Evolutionary conservation across 441 rosid species (phyloP).

Genomic region (Erodium texanum): DNA sequence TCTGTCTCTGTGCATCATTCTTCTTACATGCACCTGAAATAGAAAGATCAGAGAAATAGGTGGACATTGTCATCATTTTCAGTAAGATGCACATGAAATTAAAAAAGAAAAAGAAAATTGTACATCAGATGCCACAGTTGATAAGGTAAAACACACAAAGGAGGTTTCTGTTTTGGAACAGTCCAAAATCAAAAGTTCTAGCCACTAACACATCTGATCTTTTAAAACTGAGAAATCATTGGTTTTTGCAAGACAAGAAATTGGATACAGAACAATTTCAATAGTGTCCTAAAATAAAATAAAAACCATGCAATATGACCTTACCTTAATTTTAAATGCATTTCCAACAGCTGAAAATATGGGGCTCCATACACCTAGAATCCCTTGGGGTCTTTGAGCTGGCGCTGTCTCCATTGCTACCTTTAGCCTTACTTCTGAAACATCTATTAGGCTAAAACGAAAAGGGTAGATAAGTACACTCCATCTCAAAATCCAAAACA

Average conservation of each 20-base stretch:
- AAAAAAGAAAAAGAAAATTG: too few species aligned
- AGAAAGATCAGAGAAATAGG: conserved; percentile 11
- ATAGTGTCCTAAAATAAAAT: not conserved
- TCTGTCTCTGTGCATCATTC: conserved; percentile 88
- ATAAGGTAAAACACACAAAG: not conserved
- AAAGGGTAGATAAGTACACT: conserved; percentile 12
- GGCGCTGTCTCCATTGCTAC: conserved; percentile 88
- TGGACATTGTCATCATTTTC: not conserved
- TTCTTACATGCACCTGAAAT: conserved; percentile 81
- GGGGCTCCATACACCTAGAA: conserved; percentile 98
- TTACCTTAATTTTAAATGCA: conserved; percentile 94
- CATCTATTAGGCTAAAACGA: conserved; percentile 79
- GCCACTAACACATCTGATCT: not conserved
- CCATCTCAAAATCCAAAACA: conserved; percentile 9
- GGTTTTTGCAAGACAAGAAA: not conserved
- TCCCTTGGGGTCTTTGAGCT: conserved; percentile 88
- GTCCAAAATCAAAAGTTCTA: not conserved
- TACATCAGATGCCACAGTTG: not conserved
- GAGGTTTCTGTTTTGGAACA: not conserved
- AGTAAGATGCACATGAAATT: not conserved
- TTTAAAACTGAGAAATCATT: not conserved
- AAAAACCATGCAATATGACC: conserved; percentile 8
- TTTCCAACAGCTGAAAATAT: conserved; percentile 92
- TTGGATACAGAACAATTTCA: not conserved
- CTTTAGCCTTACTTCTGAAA: conserved; percentile 90